phyloP scores from a whole-genome alignment of 257 asterid species.

The Ophiorrhiza pumila region DNA sequence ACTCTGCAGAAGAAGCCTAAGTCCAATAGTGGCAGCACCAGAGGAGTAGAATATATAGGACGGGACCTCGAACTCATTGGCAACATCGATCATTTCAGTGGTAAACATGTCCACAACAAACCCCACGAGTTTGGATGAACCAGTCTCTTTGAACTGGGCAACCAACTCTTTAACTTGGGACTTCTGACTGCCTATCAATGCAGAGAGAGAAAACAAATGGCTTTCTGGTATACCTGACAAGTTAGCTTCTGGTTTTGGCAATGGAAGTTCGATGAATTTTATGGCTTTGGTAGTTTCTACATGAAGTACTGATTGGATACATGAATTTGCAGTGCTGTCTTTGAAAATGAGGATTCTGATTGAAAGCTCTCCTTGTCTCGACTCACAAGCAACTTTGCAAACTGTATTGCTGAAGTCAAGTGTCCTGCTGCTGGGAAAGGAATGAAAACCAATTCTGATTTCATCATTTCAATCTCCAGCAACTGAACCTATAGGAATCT shows the following conservation, averaged over 20 bases:
- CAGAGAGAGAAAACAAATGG: not conserved
- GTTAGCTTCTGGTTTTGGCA: slow-evolving; percentile 1
- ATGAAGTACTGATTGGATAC: slow-evolving; percentile 11
- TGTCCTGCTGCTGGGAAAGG: slow-evolving; percentile 63
- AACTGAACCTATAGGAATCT: not conserved
- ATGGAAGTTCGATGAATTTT: slow-evolving; percentile 19
- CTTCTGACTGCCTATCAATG: not conserved
- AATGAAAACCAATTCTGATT: slow-evolving; percentile 42
- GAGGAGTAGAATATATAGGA: slow-evolving; percentile 50
- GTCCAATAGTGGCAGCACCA: slow-evolving; percentile 34
- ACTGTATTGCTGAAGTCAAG: slow-evolving; percentile 44
- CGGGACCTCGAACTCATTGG: slow-evolving; percentile 38
- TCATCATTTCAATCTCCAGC: not conserved
- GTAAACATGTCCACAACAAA: slow-evolving; percentile 56
- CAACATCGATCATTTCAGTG: slow-evolving; percentile 39
- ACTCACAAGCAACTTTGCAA: slow-evolving; percentile 50
- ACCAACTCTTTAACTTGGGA: slow-evolving; percentile 10
- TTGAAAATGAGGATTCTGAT: slow-evolving; percentile 37
- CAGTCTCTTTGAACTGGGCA: slow-evolving; percentile 11
- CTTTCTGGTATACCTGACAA: slow-evolving; percentile 7
- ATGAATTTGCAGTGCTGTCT: slow-evolving; percentile 23
- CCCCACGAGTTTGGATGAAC: slow-evolving; percentile 20
- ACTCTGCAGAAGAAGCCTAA: slow-evolving; percentile 8
- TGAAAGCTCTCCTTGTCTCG: slow-evolving; percentile 37
- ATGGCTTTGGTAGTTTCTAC: slow-evolving; percentile 15